Conservation (phyloP, 495 filamentous ascomycete genomes). For the Penicillium crystallinum region DNA sequence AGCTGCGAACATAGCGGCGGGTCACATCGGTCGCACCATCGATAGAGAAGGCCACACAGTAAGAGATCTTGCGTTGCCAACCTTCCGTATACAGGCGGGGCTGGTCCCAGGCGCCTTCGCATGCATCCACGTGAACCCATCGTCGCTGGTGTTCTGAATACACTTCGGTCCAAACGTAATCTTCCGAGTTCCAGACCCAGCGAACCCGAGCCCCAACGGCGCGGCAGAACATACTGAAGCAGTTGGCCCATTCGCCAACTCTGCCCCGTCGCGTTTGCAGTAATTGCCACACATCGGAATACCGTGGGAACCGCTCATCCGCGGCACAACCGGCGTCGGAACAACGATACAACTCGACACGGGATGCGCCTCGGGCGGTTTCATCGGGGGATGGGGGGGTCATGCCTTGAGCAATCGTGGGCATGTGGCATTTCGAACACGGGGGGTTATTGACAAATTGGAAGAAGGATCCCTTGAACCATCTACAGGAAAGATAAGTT, state of each 20-base stretch:
- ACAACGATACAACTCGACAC: constrained; percentile 88
- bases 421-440: constrained; percentile 72
- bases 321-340: constrained; percentile 61
- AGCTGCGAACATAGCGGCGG: constrained; percentile 85
- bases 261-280: constrained; percentile 80
- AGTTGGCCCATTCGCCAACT: constrained; percentile 95
- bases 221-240: constrained; percentile 97
- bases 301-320: constrained; percentile 88
- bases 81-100: constrained; percentile 89
- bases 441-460: constrained; percentile 93
- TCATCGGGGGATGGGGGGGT: constrained; percentile 84
- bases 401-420: constrained; percentile 77
- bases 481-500: constrained; percentile 47
- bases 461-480: constrained; percentile 95
- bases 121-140: constrained; percentile 96
- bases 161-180: constrained; percentile 96
- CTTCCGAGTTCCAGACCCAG: constrained; percentile 98
- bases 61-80: constrained; percentile 91
- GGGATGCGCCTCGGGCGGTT: constrained; percentile 73
- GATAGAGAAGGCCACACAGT: constrained; percentile 93
- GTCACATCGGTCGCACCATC: constrained; percentile 96
- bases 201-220: constrained; percentile 85
- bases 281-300: constrained; percentile 92
- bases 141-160: constrained; percentile 90
- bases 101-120: constrained; percentile 94